Base-by-base conservation (phyloP, 306 rosid genomes). In the Citrullus mucosospermus region DNA sequence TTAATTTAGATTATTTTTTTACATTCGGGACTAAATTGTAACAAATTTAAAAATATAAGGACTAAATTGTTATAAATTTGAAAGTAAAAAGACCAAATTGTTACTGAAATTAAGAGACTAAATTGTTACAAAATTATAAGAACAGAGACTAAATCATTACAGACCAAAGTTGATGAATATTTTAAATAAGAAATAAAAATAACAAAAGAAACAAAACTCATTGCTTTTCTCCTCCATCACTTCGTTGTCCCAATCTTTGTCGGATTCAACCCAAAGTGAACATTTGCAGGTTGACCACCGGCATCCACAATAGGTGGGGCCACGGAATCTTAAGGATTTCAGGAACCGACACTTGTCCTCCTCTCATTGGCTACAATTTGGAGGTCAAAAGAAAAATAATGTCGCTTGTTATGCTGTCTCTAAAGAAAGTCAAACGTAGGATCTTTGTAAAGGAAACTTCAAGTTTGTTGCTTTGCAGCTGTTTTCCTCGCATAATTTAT, bases 191-290 rank as follows among this genome's bases (percentile, higher is more conserved):
- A 25, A 25, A 25, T 25, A 25, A 25, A 32, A 32, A 20, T n/a
- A 4, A 22, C 1, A 1, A 9, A 59, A 25, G 0, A 25, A 22
- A 25, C 2, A 5, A 62, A 34, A 1, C 14, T 12, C 3, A 41
- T 43, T 25, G 58, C 22, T 28, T 48, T 6, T 48, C 44, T 50
- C 44, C 11, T 3, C 77, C 77, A 15, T 72, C 59, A 28, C 60
- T 71, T 46, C 38, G 46, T 71, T 48, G 76, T 71, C 77, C 61
- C 13, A 73, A 73, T 73, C 77, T 50, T 15, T 73, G 77, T 73
- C 46, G 61, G 76, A 44, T 30, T 30, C 44, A 16, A 51, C 41
- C 30, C 76, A 46, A 70, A 38, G 51, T 12, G 72, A 66, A 68
- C 18, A 32, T 9, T 18, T 69, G 16, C 56, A 67, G 4, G 38